These are phyloP conservation scores for Suhomyces anneliseae DNA, from an alignment of 1,139 yeast species.

Conservation along the genomic window DNA sequence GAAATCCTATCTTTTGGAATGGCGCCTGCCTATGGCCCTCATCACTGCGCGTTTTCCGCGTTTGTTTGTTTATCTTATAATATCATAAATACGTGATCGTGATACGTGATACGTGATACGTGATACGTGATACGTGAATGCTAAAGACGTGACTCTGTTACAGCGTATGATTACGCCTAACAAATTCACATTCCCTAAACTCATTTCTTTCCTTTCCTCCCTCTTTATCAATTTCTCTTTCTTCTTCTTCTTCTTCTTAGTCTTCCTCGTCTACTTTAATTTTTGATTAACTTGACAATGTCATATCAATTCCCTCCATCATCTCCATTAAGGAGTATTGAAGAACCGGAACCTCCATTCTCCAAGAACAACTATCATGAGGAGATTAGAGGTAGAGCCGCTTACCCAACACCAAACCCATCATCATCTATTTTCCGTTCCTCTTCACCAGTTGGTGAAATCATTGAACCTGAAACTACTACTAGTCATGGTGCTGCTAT, in stretches of 20 bases:
- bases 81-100: neutral
- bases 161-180: neutral
- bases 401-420: constrained; percentile 57
- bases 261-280: neutral
- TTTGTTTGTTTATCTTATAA: constrained; percentile 10
- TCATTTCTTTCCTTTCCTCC: neutral
- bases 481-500: constrained; percentile 1
- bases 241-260: too few species aligned
- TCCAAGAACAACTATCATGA: constrained; percentile 4
- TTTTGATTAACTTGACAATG: constrained; percentile 9
- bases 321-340: constrained; percentile 51
- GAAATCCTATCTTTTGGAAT: too few species aligned
- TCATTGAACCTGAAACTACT: neutral
- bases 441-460: constrained; percentile 38
- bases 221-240: neutral
- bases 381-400: constrained; percentile 24
- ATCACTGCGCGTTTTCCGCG: constrained; percentile 4
- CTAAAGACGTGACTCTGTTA: neutral
- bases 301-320: constrained; percentile 61
- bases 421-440: constrained; percentile 52
- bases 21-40: neutral
- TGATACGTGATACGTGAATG: constrained; percentile 2
- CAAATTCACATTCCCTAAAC: too few species aligned
- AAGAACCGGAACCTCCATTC: constrained; percentile 25
- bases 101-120: neutral